These are phyloP conservation scores for Crithidia brevicula DNA, from an alignment of 208 protist species.

Conservation along the genomic window DNA sequence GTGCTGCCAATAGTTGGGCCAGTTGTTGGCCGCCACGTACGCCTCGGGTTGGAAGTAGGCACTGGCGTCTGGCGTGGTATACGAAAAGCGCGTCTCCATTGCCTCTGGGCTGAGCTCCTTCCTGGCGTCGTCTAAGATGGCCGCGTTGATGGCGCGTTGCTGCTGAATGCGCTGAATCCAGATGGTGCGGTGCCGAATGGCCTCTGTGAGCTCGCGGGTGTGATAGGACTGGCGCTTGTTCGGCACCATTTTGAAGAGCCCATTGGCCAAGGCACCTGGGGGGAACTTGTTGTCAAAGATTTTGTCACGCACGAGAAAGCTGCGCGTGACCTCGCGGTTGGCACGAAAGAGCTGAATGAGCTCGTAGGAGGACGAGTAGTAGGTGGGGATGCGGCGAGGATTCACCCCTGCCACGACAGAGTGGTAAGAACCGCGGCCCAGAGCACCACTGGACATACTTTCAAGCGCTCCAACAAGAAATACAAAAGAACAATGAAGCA, in stretches of 20 bases:
- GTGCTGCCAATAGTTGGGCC: constrained; percentile 93
- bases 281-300: constrained; percentile 93
- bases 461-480: neutral
- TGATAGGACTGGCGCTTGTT: constrained; percentile 79
- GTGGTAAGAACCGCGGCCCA: constrained; percentile 84
- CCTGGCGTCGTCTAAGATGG: constrained; percentile 45
- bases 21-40: constrained; percentile 72
- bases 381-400: constrained; percentile 57
- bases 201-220: constrained; percentile 74
- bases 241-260: constrained; percentile 88
- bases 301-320: constrained; percentile 85
- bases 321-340: constrained; percentile 69
- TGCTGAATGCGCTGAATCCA: constrained; percentile 83
- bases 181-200: constrained; percentile 81
- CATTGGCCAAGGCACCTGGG: constrained; percentile 72
- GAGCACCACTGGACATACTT: constrained; percentile 79
- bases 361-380: constrained; percentile 77
- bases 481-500: neutral
- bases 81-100: constrained; percentile 59
- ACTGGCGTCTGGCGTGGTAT: constrained; percentile 68
- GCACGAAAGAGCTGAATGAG: constrained; percentile 81
- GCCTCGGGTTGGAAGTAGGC: constrained; percentile 79
- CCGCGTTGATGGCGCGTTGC: constrained; percentile 80
- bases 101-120: constrained; percentile 34
- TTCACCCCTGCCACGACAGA: constrained; percentile 77